Conservation (phyloP, 169 alveolate species). For the Theileria parva region DNA sequence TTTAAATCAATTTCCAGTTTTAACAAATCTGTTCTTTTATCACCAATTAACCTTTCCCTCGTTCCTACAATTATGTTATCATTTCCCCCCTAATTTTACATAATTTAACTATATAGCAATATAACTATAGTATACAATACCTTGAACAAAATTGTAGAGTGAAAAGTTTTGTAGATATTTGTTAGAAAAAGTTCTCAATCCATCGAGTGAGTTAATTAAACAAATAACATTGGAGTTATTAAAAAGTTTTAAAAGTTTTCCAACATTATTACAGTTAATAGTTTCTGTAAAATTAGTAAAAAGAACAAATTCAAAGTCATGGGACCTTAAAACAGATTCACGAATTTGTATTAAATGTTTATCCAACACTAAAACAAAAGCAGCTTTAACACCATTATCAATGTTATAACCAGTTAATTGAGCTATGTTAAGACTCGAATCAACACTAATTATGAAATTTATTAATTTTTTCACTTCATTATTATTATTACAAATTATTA, state of each 20-base stretch:
- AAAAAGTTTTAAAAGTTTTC: too few species aligned
- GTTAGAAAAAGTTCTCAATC: conserved; percentile 30
- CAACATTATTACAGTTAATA: not conserved
- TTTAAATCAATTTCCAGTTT: conserved; percentile 56
- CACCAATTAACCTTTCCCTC: conserved; percentile 40
- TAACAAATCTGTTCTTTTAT: conserved; percentile 52
- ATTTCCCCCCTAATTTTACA: not conserved
- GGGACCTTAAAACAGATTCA: not conserved
- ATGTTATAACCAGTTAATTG: not conserved
- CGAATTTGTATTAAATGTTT: too few species aligned
- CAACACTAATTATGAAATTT: conserved; percentile 13
- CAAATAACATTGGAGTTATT: conserved; percentile 35
- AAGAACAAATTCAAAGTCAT: not conserved
- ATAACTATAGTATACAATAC: conserved; percentile 9
- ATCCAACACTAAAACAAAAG: not conserved
- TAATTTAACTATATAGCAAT: not conserved
- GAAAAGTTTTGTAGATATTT: conserved; percentile 35
- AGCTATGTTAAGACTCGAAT: not conserved
- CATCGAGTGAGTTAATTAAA: conserved; percentile 27
- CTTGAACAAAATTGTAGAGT: conserved; percentile 41
- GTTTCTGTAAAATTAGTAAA: not conserved
- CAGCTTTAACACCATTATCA: not conserved
- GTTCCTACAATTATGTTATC: conserved; percentile 41
- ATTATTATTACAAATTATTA: not conserved
- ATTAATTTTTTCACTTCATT: not conserved